A percentile compares a stretch with the other conserved stretches of the same genome.
Conservation (phyloP, 1,139 yeast genomes). For the Scheffersomyces cryptocercus region DNA sequence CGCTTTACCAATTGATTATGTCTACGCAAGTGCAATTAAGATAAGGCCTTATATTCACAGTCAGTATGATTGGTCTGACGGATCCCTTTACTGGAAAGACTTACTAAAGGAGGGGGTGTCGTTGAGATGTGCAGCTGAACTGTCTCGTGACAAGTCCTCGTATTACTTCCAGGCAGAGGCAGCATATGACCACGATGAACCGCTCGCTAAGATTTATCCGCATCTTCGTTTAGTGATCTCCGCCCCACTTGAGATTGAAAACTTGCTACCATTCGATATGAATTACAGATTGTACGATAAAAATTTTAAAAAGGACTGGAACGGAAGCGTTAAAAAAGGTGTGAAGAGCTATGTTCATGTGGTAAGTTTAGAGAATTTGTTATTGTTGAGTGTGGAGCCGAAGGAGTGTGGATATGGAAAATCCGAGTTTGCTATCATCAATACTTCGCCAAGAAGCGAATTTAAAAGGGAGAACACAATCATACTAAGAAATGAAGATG, state of each 20-base stretch:
- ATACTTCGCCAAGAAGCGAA: conserved; percentile 54
- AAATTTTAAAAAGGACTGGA: conserved; percentile 70
- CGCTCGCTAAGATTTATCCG: conserved; percentile 76
- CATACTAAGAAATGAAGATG: conserved; percentile 54
- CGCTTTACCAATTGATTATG: conserved; percentile 74
- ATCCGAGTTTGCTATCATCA: conserved; percentile 82
- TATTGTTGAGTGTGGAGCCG: conserved; percentile 74
- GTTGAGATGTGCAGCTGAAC: conserved; percentile 56
- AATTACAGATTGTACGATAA: conserved; percentile 78
- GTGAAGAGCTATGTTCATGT: conserved; percentile 74
- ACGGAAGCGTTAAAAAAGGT: conserved; percentile 62
- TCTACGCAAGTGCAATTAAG: conserved; percentile 57
- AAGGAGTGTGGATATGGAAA: conserved; percentile 60
- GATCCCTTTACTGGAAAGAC: conserved; percentile 64
- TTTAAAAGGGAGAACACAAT: conserved; percentile 58
- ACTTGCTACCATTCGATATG: conserved; percentile 80
- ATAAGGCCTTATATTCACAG: conserved; percentile 61
- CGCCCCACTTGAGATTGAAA: conserved; percentile 86
- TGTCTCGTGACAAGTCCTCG: conserved; percentile 37
- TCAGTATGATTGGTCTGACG: conserved; percentile 67
- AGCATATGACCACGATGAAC: conserved; percentile 60
- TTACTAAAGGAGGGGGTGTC: conserved; percentile 55
- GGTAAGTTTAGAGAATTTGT: conserved; percentile 68
- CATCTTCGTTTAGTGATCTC: conserved; percentile 77
- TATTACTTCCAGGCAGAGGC: conserved; percentile 80